Base-by-base conservation (phyloP, 2,329 filamentous ascomycete genomes). In the Byssothecium circinans region DNA sequence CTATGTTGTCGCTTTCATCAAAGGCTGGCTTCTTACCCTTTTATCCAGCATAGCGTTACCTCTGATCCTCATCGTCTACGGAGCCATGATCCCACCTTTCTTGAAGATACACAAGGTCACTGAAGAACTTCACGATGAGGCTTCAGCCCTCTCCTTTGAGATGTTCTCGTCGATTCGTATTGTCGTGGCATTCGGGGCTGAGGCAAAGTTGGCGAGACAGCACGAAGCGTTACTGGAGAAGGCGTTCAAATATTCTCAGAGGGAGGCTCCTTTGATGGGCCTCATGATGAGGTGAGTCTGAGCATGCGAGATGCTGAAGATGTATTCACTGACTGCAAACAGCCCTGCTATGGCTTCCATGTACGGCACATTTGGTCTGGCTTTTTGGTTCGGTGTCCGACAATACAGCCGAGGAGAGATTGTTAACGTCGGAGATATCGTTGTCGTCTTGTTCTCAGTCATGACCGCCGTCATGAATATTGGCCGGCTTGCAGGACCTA, bases 1-100 rank as follows among this genome's bases (percentile, higher is more conserved):
- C 7, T 72, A 71, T 22, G 61, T 73, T 8, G 75, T 82, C 38
- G 75, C 80, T 0, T 81, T 82, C 51, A 60, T 69, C 14, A 79
- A 78, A 49, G 78, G 74, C 23, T 80, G 78, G 75, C 66, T 76
- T 12, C 62, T 82, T n/a, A 80, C 67, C 0, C 67, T 81, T 0
- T 77, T 79, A 2, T 72, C 76, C 0, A 78, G 74, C 30, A 71
- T 76, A 0, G 68, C 74, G 0, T 58, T 82, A 2, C 60, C 69
- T 4, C 68, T 71, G 45, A 71, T 71, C 32, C 34, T 72, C 18
- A 50, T 72, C 12, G 46, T 63, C 0, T 70, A 70, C 33, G 60
- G 63, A 0, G 8, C 48, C 0, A 46, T 70, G 3, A 32, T 71
- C 1, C 66, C 68, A 2, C 60, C 68, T 4, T 65, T 64, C 42